Conservation (phyloP, 73 alveolate genomes). For the Tetrahymena borealis region DNA sequence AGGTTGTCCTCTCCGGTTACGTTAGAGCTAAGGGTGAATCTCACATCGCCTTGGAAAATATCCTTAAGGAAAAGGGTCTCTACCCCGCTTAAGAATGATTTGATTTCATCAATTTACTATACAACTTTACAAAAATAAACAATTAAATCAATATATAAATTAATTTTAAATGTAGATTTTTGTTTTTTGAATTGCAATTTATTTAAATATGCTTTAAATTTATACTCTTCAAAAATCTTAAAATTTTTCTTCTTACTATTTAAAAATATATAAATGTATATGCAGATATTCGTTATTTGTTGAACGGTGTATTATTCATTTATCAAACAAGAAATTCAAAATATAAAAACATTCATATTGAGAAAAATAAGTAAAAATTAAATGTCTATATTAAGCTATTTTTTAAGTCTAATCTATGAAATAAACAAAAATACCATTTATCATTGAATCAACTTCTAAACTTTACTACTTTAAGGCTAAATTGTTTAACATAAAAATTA, state of each 20-base stretch:
- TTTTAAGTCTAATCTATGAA: no score
- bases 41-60: not conserved
- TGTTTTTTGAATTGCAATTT: not conserved
- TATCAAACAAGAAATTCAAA: no score
- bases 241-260: not conserved
- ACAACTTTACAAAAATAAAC: not conserved
- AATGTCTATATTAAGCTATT: no score
- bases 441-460: no score
- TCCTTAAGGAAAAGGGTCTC: not conserved
- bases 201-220: not conserved
- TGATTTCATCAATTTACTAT: not conserved
- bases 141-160: not conserved
- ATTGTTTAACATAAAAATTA: no score
- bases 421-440: no score
- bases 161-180: not conserved
- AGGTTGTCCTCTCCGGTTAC: not conserved
- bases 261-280: not conserved
- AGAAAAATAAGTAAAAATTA: no score
- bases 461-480: no score
- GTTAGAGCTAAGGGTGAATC: not conserved
- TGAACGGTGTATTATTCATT: no score
- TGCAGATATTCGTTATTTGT: not conserved
- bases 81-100: not conserved
- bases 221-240: not conserved
- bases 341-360: no score